Percentiles rank a stretch among this genome's conserved stretches.
Evolutionary conservation across 805 yeast genomes (phyloP).

Genomic region (Saccharomycopsis selenospora): DNA sequence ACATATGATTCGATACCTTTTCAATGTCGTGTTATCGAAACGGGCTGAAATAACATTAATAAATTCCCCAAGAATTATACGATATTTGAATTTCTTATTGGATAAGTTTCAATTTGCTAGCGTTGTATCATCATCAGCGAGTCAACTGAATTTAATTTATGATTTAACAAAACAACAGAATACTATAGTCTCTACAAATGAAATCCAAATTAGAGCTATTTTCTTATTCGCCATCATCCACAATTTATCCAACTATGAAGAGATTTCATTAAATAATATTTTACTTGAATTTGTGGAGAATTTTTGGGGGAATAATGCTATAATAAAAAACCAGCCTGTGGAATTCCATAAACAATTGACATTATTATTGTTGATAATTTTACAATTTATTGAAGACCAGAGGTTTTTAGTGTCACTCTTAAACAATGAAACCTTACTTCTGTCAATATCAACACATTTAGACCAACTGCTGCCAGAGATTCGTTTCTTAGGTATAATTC

Average conservation of each 20-base stretch:
- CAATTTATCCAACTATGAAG: too few species aligned
- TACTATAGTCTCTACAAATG: too few species aligned
- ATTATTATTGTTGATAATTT: constrained; percentile 5
- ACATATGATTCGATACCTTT: not conserved
- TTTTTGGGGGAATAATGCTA: constrained; percentile 12
- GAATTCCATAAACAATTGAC: constrained; percentile 12
- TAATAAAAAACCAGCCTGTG: constrained; percentile 9
- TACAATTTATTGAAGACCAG: not conserved
- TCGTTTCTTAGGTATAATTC: constrained; percentile 16
- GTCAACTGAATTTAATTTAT: not conserved
- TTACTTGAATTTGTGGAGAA: constrained; percentile 1
- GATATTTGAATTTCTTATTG: not conserved
- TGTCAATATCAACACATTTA: constrained; percentile 13
- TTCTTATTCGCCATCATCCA: too few species aligned
- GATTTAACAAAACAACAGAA: not conserved
- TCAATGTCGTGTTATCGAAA: not conserved
- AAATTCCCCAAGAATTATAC: not conserved
- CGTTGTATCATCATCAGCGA: not conserved
- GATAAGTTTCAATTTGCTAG: not conserved
- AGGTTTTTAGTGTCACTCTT: constrained; percentile 5
- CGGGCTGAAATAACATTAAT: not conserved
- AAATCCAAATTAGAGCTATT: too few species aligned
- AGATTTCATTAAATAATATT: not conserved
- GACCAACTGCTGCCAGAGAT: constrained; percentile 11
- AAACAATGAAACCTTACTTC: not conserved